Evolutionary conservation across 805 yeast genomes (phyloP).

Genomic region (Candida dajiaensis): DNA sequence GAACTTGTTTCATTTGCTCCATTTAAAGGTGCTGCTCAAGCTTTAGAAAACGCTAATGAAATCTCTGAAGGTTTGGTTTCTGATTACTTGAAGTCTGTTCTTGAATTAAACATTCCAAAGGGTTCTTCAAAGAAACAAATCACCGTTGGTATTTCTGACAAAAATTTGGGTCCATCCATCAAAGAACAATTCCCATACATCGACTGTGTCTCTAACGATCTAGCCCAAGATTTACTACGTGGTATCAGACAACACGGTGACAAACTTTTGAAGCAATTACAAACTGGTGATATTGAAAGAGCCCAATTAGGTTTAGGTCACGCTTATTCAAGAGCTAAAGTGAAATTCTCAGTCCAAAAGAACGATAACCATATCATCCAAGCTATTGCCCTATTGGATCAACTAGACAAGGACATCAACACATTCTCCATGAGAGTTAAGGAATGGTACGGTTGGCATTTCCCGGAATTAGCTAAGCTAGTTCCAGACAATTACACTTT

Average conservation of each 20-base stretch:
- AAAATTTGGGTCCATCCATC: constrained; percentile 92
- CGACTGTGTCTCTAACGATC: constrained; percentile 86
- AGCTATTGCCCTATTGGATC: constrained; percentile 95
- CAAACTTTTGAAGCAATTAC: constrained; percentile 85
- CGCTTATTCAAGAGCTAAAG: constrained; percentile 98
- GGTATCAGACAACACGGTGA: constrained; percentile 89
- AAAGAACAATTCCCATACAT: constrained; percentile 85
- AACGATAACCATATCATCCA: constrained; percentile 98
- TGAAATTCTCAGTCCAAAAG: constrained; percentile 97
- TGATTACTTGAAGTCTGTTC: constrained; percentile 81
- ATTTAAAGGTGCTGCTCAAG: constrained; percentile 99
- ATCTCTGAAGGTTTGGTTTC: constrained; percentile 95
- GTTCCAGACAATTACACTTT: constrained; percentile 98
- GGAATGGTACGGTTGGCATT: constrained; percentile 99
- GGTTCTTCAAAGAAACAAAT: constrained; percentile 57
- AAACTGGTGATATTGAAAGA: constrained; percentile 92
- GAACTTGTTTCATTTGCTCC: constrained; percentile 96
- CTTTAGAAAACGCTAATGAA: constrained; percentile 96
- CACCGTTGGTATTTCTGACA: constrained; percentile 85
- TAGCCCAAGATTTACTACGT: constrained; percentile 91
- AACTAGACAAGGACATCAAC: constrained; percentile 93
- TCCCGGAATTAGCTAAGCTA: constrained; percentile 93
- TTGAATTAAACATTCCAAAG: constrained; percentile 88
- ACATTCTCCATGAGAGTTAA: constrained; percentile 98
- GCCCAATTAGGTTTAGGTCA: constrained; percentile 99